phyloP scores from a whole-genome alignment of 257 asterid species.

The Hygrophila difformis region DNA sequence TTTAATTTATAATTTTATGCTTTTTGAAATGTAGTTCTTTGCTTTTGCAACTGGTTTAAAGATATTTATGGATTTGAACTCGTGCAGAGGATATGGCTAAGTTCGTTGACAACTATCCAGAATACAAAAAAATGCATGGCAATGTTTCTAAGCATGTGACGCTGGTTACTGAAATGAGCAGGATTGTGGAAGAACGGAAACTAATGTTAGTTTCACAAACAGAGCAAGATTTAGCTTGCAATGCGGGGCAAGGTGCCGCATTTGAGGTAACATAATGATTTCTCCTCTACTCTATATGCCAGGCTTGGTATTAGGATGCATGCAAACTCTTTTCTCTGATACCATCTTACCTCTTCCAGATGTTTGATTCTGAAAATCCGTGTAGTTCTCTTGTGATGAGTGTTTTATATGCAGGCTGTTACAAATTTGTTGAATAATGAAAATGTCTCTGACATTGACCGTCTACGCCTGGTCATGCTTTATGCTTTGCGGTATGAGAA shows the following conservation, averaged over 20 bases:
- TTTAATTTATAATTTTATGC: too few species aligned
- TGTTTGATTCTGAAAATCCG: background rate
- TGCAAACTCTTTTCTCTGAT: background rate
- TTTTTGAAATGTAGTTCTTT: slow-evolving; percentile 15
- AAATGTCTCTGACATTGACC: slow-evolving; percentile 75
- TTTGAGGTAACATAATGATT: slow-evolving; percentile 61
- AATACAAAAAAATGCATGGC: slow-evolving; percentile 90
- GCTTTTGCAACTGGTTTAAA: slow-evolving; percentile 10
- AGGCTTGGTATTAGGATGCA: slow-evolving; percentile 9
- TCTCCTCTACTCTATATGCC: slow-evolving; percentile 12
- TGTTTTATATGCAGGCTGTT: slow-evolving; percentile 66
- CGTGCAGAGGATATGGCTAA: slow-evolving; percentile 97
- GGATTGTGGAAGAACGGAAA: slow-evolving; percentile 88
- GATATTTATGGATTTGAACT: slow-evolving; percentile 16
- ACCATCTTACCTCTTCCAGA: background rate
- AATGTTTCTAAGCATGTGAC: slow-evolving; percentile 99
- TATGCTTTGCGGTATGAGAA: slow-evolving; percentile 96
- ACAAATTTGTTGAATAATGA: slow-evolving; percentile 74
- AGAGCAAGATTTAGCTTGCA: slow-evolving; percentile 97
- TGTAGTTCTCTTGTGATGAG: slow-evolving; percentile 8
- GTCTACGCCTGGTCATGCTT: slow-evolving; percentile 88
- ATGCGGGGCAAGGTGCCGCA: slow-evolving; percentile 98
- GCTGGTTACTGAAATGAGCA: slow-evolving; percentile 94
- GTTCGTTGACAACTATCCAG: slow-evolving; percentile 97
- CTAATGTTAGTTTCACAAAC: slow-evolving; percentile 94